Percentiles rank a stretch among this genome's conserved stretches.
Evolutionary conservation across 2,329 filamentous ascomycete species (phyloP).

Genomic region (Shiraia bambusicola): DNA sequence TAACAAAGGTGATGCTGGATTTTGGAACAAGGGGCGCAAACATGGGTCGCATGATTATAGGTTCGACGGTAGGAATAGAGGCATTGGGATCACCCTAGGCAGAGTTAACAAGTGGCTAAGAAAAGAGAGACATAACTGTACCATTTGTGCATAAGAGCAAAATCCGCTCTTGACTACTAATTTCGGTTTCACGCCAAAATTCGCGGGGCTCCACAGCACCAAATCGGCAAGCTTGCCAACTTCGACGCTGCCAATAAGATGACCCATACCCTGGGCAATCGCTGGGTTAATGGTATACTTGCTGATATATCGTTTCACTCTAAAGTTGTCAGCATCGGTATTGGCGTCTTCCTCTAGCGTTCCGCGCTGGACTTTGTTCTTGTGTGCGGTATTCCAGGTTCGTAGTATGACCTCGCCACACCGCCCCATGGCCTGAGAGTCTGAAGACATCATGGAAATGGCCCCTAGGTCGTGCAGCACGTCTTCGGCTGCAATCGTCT

Average conservation of each 20-base stretch:
- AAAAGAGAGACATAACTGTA: conserved; percentile 43
- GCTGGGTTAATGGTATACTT: conserved; percentile 98
- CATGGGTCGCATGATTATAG: conserved; percentile 81
- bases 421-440: conserved; percentile 95
- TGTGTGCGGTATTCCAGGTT: conserved; percentile 96
- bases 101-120: conserved; percentile 2
- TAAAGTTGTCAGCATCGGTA: conserved; percentile 81
- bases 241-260: conserved; percentile 83
- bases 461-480: conserved; percentile 92
- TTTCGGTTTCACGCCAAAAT: conserved; percentile 84
- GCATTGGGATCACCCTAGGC: conserved; percentile 53
- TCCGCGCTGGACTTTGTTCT: conserved; percentile 89
- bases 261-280: conserved; percentile 84
- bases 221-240: conserved; percentile 88
- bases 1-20: conserved; percentile 82
- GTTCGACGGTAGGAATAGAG: conserved; percentile 80
- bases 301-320: conserved; percentile 88
- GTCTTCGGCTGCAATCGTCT: conserved; percentile 96
- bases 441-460: conserved; percentile 96
- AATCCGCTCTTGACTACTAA: conserved; percentile 85
- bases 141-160: conserved; percentile 82
- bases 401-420: conserved; percentile 90
- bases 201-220: conserved; percentile 80
- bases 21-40: conserved; percentile 73
- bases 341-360: conserved; percentile 73